Base-by-base conservation (phyloP, 2,329 filamentous ascomycete species). In the Aspergillus ochraceus region DNA sequence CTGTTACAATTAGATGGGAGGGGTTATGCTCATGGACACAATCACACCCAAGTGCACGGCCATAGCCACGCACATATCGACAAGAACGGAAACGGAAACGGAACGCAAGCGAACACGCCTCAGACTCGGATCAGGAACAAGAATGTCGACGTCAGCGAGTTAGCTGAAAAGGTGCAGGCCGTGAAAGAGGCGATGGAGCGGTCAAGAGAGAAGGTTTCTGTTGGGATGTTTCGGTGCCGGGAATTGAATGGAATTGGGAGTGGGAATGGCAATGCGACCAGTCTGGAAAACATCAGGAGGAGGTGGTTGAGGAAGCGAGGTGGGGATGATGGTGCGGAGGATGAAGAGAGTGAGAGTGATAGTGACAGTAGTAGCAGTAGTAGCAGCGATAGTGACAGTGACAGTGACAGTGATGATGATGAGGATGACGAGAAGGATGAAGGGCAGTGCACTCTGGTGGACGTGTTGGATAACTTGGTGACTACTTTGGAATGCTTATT, bases 401-500 rank as follows among this genome's bases (percentile, higher is more conserved):
- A 55, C 32, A 30, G 36, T 12, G 49, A 46, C 22, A 49, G 47
- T 6, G 55, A 53, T 14, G 49, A 56, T 45, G 57, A 59, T 5
- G 12, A 36, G 9, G 4, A 32, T 2, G 32, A 36, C 14, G 17
- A n/a, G 17, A 42, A 42, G 36, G 17, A n/a, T n/a, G 17, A 42
- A 17, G 53, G 50, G 14, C 22, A 46, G 14, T 60, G 58, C 49
- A 36, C 39, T 6, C 42, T 60, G 19, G 42, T 42, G 20, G 53
- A 60, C 4, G 58, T 53, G 17, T 29, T 60, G 22, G 53, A 60
- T 22, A 50, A 50, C n/a, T 17, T 60, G 19, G 26, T 60, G 26
- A 54, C 52, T 53, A 42, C 53, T 17, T 19, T 60, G 11, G 58
- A 60, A 6, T 60, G 47, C 49, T 29, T 60, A 14, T 42, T 60